A percentile compares a stretch with the other conserved stretches of the same genome.
Conservation (phyloP, 768 basidiomycete species). For the Udeniomyces megalosporus region DNA sequence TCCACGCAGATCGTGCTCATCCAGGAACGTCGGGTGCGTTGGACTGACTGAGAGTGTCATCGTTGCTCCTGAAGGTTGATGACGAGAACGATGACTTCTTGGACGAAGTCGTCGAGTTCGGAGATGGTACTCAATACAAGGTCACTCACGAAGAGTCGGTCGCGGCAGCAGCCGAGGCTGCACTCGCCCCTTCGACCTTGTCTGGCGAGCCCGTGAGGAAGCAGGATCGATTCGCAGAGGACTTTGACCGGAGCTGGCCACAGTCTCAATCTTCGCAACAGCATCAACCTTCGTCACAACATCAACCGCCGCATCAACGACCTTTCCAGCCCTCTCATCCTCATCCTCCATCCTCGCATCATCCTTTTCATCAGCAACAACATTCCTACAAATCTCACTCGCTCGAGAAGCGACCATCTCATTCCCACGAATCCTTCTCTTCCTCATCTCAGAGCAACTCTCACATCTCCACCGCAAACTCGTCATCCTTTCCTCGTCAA, state of each 20-base stretch:
- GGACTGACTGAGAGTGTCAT: too few species aligned
- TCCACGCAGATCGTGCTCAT: not conserved
- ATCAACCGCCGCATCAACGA: not conserved
- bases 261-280: conserved; percentile 29
- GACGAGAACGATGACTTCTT: conserved; percentile 76
- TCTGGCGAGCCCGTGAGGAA: conserved; percentile 52
- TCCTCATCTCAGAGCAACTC: not conserved
- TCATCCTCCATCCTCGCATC: conserved; percentile 26
- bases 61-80: conserved; percentile 39
- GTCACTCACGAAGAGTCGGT: conserved; percentile 31
- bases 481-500: not conserved
- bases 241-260: conserved; percentile 96
- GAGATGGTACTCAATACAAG: conserved; percentile 81
- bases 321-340: not conserved
- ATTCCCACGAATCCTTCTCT: not conserved
- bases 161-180: conserved; percentile 15
- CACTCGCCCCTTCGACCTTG: conserved; percentile 33
- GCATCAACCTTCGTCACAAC: not conserved
- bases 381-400: not conserved
- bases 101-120: conserved; percentile 83
- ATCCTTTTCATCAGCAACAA: conserved; percentile 19
- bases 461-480: not conserved
- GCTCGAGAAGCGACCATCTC: not conserved
- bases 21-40: conserved; percentile 1
- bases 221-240: conserved; percentile 35